Conservation (phyloP, 169 alveolate genomes). For the Plasmodium ovale region DNA sequence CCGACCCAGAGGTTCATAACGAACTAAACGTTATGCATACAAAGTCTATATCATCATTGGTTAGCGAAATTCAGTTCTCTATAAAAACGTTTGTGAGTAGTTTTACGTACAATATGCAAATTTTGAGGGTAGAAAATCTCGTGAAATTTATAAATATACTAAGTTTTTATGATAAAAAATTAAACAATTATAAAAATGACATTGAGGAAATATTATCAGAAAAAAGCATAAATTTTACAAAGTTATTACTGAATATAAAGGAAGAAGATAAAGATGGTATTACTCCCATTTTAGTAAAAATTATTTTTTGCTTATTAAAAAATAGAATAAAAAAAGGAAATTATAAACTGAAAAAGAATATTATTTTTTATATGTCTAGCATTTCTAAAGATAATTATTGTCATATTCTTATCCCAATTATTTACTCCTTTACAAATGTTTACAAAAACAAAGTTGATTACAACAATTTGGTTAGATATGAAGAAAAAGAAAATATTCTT, state of each 20-base stretch:
- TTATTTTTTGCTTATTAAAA: constrained; percentile 70
- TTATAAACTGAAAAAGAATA: constrained; percentile 34
- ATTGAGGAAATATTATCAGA: constrained; percentile 47
- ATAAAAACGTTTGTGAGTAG: constrained; percentile 35
- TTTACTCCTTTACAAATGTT: constrained; percentile 52
- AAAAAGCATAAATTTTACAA: constrained; percentile 30
- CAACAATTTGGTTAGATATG: constrained; percentile 39
- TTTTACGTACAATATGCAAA: constrained; percentile 15
- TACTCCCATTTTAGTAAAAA: constrained; percentile 66
- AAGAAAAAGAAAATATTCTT: constrained; percentile 45
- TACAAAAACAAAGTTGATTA: constrained; percentile 39
- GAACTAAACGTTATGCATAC: background rate
- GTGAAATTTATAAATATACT: constrained; percentile 50
- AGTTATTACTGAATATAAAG: constrained; percentile 58
- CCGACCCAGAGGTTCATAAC: background rate
- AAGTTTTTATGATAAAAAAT: constrained; percentile 33
- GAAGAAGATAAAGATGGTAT: constrained; percentile 47
- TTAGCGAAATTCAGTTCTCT: background rate
- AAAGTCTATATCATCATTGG: background rate
- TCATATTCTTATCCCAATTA: constrained; percentile 38
- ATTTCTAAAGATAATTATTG: constrained; percentile 53
- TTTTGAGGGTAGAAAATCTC: constrained; percentile 27
- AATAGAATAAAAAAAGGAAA: constrained; percentile 34
- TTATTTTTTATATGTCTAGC: constrained; percentile 56
- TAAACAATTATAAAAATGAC: constrained; percentile 66